Conservation (phyloP, 768 basidiomycete genomes). For the Hygrocybe punicea region DNA sequence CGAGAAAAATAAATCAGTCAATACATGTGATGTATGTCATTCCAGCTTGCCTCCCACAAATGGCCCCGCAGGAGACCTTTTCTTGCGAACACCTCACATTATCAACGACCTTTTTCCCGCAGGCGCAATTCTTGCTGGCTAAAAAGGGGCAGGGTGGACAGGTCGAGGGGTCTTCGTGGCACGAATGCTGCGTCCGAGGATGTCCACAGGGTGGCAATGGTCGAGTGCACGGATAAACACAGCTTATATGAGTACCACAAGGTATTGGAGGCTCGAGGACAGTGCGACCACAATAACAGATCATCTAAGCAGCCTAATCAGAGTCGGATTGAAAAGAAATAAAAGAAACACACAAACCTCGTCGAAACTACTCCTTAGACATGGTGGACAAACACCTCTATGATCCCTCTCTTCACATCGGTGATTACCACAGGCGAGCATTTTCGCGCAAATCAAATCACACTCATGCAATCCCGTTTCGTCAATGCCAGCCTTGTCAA, state of each 20-base stretch:
- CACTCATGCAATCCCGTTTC: slow-evolving; percentile 76
- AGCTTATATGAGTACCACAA: slow-evolving; percentile 78
- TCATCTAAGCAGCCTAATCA: slow-evolving; percentile 42
- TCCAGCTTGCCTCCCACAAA: slow-evolving; percentile 68
- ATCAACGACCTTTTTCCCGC: slow-evolving; percentile 76
- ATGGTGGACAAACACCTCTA: slow-evolving; percentile 74
- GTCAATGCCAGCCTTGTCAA: slow-evolving; percentile 38
- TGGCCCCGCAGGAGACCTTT: slow-evolving; percentile 79
- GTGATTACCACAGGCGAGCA: slow-evolving; percentile 73
- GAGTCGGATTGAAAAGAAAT: not conserved
- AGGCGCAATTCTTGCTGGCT: slow-evolving; percentile 77
- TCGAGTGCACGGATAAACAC: slow-evolving; percentile 72
- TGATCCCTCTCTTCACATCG: slow-evolving; percentile 80
- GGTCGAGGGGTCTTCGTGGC: slow-evolving; percentile 64
- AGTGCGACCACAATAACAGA: slow-evolving; percentile 84
- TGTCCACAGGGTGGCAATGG: slow-evolving; percentile 80
- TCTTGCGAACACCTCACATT: slow-evolving; percentile 80
- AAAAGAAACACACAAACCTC: slow-evolving; percentile 55
- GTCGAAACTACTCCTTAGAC: slow-evolving; percentile 86
- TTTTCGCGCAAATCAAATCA: slow-evolving; percentile 73
- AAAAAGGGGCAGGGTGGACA: slow-evolving; percentile 91
- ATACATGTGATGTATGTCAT: not conserved
- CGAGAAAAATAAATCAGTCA: not conserved
- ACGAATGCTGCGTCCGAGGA: slow-evolving; percentile 68
- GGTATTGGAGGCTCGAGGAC: slow-evolving; percentile 84